Percentiles rank a stretch among this genome's conserved stretches.
Evolutionary conservation across 2,329 filamentous ascomycete species (phyloP).

Genomic region (Cryphonectria naterciae): DNA sequence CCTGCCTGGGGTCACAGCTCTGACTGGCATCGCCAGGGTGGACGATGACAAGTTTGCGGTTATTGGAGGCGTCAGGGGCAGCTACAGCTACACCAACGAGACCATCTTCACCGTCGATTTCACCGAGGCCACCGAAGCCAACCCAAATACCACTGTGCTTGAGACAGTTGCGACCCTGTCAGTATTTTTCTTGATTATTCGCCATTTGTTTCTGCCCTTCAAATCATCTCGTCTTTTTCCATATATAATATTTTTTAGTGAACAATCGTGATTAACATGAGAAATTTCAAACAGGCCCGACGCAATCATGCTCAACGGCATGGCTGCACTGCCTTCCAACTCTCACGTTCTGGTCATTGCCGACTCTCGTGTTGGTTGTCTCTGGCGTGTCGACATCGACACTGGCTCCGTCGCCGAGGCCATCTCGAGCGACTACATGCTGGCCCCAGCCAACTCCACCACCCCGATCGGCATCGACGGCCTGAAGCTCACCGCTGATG

Average conservation of each 20-base stretch:
- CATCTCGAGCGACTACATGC: conserved; percentile 14
- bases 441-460: conserved; percentile 15
- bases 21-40: conserved; percentile 17
- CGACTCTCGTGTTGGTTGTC: conserved; percentile 22
- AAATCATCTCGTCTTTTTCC: neutral
- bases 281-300: conserved; percentile 9
- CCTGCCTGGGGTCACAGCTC: conserved; percentile 15
- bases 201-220: neutral
- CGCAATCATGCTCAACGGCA: conserved; percentile 29
- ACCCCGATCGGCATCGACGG: conserved; percentile 26
- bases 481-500: conserved; percentile 23
- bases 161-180: conserved; percentile 22
- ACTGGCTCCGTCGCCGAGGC: conserved; percentile 20
- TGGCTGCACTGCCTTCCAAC: conserved; percentile 23
- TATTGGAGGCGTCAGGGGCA: conserved; percentile 23
- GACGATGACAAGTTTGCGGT: conserved; percentile 24
- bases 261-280: neutral
- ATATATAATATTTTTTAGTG: neutral
- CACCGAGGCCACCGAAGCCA: conserved; percentile 15
- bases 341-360: conserved; percentile 21
- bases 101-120: conserved; percentile 30
- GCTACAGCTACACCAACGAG: conserved; percentile 28
- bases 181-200: neutral
- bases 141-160: conserved; percentile 15
- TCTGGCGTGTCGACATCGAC: conserved; percentile 26